Base-by-base conservation (phyloP, 768 basidiomycete genomes). In the Rhizopogon roseolus region DNA sequence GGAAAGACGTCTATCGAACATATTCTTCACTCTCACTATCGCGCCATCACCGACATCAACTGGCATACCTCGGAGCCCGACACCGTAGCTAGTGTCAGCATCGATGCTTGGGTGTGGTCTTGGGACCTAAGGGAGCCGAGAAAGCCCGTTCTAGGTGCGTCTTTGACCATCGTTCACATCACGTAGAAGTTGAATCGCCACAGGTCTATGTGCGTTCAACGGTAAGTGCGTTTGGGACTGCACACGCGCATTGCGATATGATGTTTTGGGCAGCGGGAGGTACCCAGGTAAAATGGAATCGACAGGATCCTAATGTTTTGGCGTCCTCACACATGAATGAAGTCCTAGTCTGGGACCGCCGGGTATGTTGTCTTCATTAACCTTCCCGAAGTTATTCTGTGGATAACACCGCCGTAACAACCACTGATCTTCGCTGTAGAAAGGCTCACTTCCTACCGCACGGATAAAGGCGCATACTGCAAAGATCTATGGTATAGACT, bases 241-340 rank as follows among this genome's bases (percentile, higher is more conserved):
- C 38, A 32, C 28, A 41, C 22, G n/a, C 40, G 2, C 41, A 17
- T 42, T 38, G 37, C 28, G 10, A 34, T 25, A 13, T 38, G 49
- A 28, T 34, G 53, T 29, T 52, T 25, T n/a, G 19, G 37, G 41
- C 57, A 92, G 92, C 85, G 16, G 86, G 81, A 14, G 93, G 90
- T 1, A 98, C 96, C 0, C 96, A 99, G 67, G 93, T 98, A 54
- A 98, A 98, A 69, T 99, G 93, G 93, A 98, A 96, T 65, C 78
- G 90, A 13, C 84, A 86, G 62, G 86, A 98, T 61, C 80, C 85
- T 3, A 84, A 97, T 56, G 72, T 97, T 5, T 76, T 99, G 0
- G 96, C 97, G 0, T 95, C 93, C 1, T 85, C 93, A 1, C 96
- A 98, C 65, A 78, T 82, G 49, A 87, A 90, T 58, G 81, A 89